Evolutionary conservation across 148 eudicot species (phyloP).

Genomic region (Chenopodium formosanum): DNA sequence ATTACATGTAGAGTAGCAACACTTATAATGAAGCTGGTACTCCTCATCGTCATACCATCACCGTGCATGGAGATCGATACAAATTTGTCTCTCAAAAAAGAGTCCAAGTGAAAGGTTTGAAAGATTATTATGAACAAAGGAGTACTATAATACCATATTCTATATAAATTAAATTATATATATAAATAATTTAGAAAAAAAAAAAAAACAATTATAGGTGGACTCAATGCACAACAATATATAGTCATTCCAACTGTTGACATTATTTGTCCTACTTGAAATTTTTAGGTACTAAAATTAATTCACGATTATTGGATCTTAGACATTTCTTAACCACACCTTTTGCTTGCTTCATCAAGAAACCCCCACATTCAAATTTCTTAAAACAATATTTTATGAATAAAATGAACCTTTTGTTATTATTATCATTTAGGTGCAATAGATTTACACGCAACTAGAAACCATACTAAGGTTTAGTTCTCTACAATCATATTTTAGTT

Average conservation of each 20-base stretch:
- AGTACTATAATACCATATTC: background rate
- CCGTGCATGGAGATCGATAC: slow-evolving; percentile 15
- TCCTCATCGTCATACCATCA: background rate
- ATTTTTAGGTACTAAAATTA: background rate
- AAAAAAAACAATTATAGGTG: background rate
- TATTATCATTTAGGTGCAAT: too few relatives aligned
- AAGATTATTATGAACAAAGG: background rate
- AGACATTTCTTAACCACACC: background rate
- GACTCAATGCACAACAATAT: background rate
- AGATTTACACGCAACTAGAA: too few relatives aligned
- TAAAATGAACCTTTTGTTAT: too few relatives aligned
- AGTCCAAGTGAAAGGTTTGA: slow-evolving; percentile 1
- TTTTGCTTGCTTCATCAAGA: too few relatives aligned
- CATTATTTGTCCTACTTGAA: background rate
- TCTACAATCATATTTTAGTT: too few relatives aligned
- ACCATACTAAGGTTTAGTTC: too few relatives aligned
- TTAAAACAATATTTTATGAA: too few relatives aligned
- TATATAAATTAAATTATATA: too few relatives aligned
- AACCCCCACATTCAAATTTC: too few relatives aligned
- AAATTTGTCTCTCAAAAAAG: background rate
- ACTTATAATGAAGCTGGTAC: slow-evolving; percentile 24
- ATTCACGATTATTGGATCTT: slow-evolving; percentile 7
- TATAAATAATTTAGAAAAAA: too few relatives aligned
- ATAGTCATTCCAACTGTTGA: background rate
- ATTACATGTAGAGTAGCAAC: slow-evolving; percentile 22